Percentiles rank a stretch among this genome's conserved stretches.
phyloP scores from a whole-genome alignment of 192 early-diverging fungal genomes.

The Podila horticola region DNA sequence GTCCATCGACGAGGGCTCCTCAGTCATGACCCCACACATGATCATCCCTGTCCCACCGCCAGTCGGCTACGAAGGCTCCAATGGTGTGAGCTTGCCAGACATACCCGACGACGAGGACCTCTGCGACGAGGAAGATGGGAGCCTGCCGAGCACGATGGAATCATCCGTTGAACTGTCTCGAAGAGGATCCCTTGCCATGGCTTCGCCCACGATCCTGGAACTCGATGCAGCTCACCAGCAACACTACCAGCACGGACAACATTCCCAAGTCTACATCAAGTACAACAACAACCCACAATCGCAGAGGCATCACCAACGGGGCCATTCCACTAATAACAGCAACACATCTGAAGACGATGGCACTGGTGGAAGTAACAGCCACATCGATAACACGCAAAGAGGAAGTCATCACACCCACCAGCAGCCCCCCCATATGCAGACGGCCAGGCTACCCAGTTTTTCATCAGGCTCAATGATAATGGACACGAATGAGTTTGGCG shows the following conservation, averaged over 20 bases:
- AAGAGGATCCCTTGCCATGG: neutral
- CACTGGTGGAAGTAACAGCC: neutral
- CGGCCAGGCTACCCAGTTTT: neutral
- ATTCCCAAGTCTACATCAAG: constrained; percentile 1
- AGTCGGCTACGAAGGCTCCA: neutral
- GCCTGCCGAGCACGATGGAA: too few relatives aligned
- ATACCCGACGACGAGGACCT: neutral
- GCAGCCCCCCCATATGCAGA: neutral
- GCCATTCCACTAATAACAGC: neutral
- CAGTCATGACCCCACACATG: neutral
- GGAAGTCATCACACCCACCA: too few relatives aligned
- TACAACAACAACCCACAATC: neutral
- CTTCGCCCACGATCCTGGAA: neutral
- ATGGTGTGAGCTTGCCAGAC: neutral
- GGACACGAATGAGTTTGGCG: constrained; percentile 23
- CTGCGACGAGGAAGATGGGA: neutral
- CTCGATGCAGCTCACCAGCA: neutral
- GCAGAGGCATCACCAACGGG: neutral
- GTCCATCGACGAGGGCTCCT: constrained; percentile 25
- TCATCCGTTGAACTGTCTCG: too few relatives aligned
- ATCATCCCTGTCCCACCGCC: constrained; percentile 40
- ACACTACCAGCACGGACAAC: neutral
- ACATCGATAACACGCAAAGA: too few relatives aligned
- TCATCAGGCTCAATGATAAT: neutral
- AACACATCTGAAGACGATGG: neutral